These are phyloP conservation scores for Sugiyamaella pinicola DNA, from an alignment of 1,139 yeast genomes.

Conservation along the genomic window DNA sequence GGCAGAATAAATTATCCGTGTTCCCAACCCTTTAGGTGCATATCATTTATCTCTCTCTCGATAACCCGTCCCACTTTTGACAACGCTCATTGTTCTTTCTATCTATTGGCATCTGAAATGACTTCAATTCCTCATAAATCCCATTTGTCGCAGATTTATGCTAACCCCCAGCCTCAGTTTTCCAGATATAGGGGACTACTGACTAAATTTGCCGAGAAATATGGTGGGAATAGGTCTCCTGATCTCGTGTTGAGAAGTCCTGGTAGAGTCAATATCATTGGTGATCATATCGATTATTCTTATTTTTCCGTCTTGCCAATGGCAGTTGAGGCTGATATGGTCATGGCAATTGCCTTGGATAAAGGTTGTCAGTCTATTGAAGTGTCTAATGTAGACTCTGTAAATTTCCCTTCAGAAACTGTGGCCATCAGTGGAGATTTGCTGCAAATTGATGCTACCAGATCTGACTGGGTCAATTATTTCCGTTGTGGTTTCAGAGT, in stretches of 20 bases:
- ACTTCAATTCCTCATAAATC: conserved; percentile 26
- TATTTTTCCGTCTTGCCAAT: conserved; percentile 72
- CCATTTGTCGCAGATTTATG: conserved; percentile 31
- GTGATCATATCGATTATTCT: conserved; percentile 75
- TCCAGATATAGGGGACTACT: conserved; percentile 33
- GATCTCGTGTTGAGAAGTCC: conserved; percentile 63
- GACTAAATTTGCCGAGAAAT: conserved; percentile 30
- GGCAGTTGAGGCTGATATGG: conserved; percentile 69
- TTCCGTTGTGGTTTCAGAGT: conserved; percentile 68
- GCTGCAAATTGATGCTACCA: conserved; percentile 52
- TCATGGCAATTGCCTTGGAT: conserved; percentile 52
- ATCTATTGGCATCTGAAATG: conserved; percentile 4
- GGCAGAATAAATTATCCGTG: background rate
- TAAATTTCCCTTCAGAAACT: conserved; percentile 45
- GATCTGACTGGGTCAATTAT: conserved; percentile 65
- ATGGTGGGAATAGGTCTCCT: conserved; percentile 43
- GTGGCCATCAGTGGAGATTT: conserved; percentile 48
- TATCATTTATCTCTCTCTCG: background rate
- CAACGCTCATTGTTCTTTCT: background rate
- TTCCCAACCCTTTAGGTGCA: background rate
- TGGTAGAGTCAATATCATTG: conserved; percentile 73
- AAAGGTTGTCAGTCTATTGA: conserved; percentile 41
- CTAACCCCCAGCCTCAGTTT: conserved; percentile 28
- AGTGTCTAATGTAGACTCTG: conserved; percentile 50
- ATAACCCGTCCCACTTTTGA: no score